phyloP scores from a whole-genome alignment of 106 monocot species.

The Chionographis japonica region DNA sequence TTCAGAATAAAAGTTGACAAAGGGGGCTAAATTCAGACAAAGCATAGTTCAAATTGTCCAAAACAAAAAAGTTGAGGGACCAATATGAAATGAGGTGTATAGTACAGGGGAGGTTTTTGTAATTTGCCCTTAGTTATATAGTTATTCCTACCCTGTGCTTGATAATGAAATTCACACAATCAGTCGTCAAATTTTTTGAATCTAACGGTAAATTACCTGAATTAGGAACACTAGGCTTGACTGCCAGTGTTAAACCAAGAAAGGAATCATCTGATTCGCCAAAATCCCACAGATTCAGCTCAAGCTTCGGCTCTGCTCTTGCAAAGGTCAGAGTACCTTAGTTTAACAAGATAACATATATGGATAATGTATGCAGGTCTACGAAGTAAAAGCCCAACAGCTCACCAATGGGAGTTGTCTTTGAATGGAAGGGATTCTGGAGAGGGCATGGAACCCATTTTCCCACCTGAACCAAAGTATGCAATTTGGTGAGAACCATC shows the following conservation, averaged over 20 bases:
- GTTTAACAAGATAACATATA: not conserved
- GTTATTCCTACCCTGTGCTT: not conserved
- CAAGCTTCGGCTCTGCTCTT: constrained; percentile 62
- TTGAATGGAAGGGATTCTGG: constrained; percentile 25
- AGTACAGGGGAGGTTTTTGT: too few species aligned
- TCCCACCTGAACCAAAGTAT: constrained; percentile 20
- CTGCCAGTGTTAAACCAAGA: constrained; percentile 78
- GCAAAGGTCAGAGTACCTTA: not conserved
- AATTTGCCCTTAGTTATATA: too few species aligned
- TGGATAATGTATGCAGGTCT: not conserved
- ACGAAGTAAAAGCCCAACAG: not conserved
- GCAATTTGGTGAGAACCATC: not conserved
- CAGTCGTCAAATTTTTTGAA: not conserved
- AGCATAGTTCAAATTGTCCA: too few species aligned
- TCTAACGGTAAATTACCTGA: constrained; percentile 23
- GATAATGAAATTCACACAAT: not conserved
- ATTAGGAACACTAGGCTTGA: constrained; percentile 53
- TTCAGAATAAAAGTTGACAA: too few species aligned
- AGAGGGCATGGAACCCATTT: constrained; percentile 34
- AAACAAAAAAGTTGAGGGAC: too few species aligned
- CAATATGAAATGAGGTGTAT: too few species aligned
- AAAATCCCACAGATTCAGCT: constrained; percentile 81
- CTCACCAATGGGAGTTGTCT: constrained; percentile 24
- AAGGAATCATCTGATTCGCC: constrained; percentile 66
- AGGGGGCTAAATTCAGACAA: too few species aligned